These are phyloP conservation scores for Venturia nashicola DNA, from an alignment of 2,329 filamentous ascomycete genomes.

Conservation along the genomic window DNA sequence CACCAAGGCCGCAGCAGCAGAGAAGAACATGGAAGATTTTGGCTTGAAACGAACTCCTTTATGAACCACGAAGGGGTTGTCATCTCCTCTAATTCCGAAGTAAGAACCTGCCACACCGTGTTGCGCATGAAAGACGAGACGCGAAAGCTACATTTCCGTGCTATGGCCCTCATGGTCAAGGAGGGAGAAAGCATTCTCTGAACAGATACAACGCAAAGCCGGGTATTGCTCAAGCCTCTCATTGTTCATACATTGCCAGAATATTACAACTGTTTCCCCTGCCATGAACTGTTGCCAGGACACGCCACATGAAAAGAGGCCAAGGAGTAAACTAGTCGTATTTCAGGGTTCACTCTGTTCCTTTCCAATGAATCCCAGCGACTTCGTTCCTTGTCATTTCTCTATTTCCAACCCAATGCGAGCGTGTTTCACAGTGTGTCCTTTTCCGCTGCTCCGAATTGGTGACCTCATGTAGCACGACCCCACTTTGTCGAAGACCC, in stretches of 20 bases:
- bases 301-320: background rate
- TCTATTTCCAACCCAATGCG: background rate
- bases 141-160: no score
- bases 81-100: no score
- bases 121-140: no score
- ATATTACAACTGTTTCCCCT: no score
- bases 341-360: background rate
- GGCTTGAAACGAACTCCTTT: constrained; percentile 6
- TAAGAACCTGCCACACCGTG: no score
- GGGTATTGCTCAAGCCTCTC: no score
- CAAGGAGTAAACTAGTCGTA: background rate
- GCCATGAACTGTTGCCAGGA: no score
- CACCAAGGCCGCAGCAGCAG: constrained; percentile 15
- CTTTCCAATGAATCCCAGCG: background rate
- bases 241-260: no score
- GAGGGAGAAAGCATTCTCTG: no score
- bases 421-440: background rate
- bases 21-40: constrained; percentile 27
- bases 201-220: no score
- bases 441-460: background rate
- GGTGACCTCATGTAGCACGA: background rate
- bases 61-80: background rate
- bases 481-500: background rate
- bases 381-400: background rate
- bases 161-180: no score